phyloP scores from a whole-genome alignment of 257 asterid genomes.

The Hygrophila difformis region DNA sequence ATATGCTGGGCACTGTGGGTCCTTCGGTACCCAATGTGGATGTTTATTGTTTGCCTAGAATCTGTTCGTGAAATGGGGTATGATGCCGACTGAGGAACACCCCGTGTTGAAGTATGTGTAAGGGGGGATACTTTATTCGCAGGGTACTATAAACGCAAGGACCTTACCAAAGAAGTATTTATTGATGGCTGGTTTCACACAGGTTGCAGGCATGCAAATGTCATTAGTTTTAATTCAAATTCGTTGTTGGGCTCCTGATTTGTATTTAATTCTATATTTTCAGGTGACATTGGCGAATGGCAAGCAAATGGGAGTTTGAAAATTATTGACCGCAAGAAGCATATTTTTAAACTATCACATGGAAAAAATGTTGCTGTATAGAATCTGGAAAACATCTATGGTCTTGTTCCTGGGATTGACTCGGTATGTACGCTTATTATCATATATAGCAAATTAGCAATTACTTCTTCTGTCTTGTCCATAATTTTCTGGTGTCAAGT shows the following conservation, averaged over 20 bases:
- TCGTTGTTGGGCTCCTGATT: too few relatives aligned
- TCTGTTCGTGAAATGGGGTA: too few relatives aligned
- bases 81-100: constrained; percentile 69
- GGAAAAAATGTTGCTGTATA: constrained; percentile 99
- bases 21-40: constrained; percentile 92
- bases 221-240: constrained; percentile 11
- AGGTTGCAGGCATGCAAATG: constrained; percentile 35
- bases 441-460: too few relatives aligned
- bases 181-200: constrained; percentile 99
- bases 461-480: too few relatives aligned
- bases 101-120: constrained; percentile 91
- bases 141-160: constrained; percentile 88
- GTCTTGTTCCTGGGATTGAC: constrained; percentile 52
- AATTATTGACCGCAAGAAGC: too few relatives aligned
- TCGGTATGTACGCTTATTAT: constrained; percentile 39
- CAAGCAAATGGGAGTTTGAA: too few relatives aligned
- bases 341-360: constrained; percentile 91
- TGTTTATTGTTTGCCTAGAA: constrained; percentile 76
- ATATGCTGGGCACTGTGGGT: too few relatives aligned
- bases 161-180: too few relatives aligned
- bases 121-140: too few relatives aligned
- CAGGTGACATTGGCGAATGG: too few relatives aligned
- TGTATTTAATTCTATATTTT: too few relatives aligned
- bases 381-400: constrained; percentile 81
- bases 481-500: too few relatives aligned